A percentile compares a stretch with the other conserved stretches of the same genome.
Conservation (phyloP, 345 rosid species). For the Ceriops decandra region DNA sequence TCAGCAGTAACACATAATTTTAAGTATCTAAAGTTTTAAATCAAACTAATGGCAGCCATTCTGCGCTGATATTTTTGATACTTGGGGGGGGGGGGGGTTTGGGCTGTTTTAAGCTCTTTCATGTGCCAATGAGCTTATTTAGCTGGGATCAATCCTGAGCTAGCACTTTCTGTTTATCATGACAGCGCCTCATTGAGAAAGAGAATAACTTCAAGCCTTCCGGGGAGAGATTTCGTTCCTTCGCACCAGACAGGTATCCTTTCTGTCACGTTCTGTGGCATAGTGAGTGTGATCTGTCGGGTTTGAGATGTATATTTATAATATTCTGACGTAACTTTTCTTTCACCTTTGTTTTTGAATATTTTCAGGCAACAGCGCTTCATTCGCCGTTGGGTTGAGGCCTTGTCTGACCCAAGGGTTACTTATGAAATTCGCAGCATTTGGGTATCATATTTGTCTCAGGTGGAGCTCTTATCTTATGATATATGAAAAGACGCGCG, state of each 20-base stretch:
- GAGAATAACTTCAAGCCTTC: constrained; percentile 36
- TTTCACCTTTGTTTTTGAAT: neutral
- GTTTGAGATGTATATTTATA: neutral
- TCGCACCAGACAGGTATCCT: constrained; percentile 25
- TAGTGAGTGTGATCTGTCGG: neutral
- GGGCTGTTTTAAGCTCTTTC: neutral
- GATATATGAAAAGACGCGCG: neutral
- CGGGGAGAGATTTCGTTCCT: constrained; percentile 32
- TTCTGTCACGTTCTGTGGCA: no score
- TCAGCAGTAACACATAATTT: neutral
- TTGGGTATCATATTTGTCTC: constrained; percentile 30
- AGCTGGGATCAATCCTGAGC: neutral
- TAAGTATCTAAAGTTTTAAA: no score
- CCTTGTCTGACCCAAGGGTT: constrained; percentile 23
- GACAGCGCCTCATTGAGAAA: constrained; percentile 17
- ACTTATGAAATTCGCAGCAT: constrained; percentile 29
- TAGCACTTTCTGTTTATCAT: neutral
- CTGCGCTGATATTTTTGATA: no score
- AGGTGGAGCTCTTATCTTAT: constrained; percentile 12
- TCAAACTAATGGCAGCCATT: no score
- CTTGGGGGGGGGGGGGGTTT: neutral
- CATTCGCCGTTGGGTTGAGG: constrained; percentile 18
- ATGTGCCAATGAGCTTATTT: neutral
- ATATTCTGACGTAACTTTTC: neutral
- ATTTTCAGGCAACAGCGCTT: constrained; percentile 26